Evolutionary conservation across 2,329 filamentous ascomycete genomes (phyloP).

Genomic region (Aspergillus neoniger): DNA sequence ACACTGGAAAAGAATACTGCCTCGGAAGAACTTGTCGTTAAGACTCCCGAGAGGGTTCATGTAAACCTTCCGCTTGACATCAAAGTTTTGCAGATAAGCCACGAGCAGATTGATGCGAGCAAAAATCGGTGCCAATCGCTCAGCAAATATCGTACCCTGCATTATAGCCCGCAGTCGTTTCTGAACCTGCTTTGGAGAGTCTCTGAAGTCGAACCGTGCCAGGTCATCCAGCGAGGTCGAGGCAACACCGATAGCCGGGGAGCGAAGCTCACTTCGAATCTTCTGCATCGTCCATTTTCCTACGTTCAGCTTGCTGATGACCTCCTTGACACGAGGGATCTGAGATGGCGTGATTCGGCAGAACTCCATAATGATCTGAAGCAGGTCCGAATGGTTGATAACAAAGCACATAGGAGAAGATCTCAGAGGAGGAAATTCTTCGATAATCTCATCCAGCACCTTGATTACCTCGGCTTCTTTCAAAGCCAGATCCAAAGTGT

Average conservation of each 20-base stretch:
- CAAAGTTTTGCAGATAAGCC: conserved; percentile 73
- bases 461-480: conserved; percentile 95
- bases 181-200: conserved; percentile 71
- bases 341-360: conserved; percentile 74
- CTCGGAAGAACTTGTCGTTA: conserved; percentile 86
- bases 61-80: conserved; percentile 75
- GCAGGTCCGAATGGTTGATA: conserved; percentile 81
- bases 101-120: conserved; percentile 78
- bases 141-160: conserved; percentile 55
- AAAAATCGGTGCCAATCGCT: conserved; percentile 59
- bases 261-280: conserved; percentile 77
- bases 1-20: conserved; percentile 86
- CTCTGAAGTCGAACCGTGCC: conserved; percentile 83
- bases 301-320: conserved; percentile 84
- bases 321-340: conserved; percentile 73
- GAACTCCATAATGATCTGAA: conserved; percentile 86
- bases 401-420: conserved; percentile 81
- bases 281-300: conserved; percentile 79
- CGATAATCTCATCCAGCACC: conserved; percentile 86
- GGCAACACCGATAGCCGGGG: conserved; percentile 77
- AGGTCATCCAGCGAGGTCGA: conserved; percentile 90
- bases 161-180: conserved; percentile 61
- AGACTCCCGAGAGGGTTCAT: conserved; percentile 82
- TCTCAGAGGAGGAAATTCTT: conserved; percentile 73
- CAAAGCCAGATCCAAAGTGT: conserved; percentile 76